Evolutionary conservation across 176 grass and related monocot species (phyloP).

Genomic region (Ampelocalamus luodianensis): DNA sequence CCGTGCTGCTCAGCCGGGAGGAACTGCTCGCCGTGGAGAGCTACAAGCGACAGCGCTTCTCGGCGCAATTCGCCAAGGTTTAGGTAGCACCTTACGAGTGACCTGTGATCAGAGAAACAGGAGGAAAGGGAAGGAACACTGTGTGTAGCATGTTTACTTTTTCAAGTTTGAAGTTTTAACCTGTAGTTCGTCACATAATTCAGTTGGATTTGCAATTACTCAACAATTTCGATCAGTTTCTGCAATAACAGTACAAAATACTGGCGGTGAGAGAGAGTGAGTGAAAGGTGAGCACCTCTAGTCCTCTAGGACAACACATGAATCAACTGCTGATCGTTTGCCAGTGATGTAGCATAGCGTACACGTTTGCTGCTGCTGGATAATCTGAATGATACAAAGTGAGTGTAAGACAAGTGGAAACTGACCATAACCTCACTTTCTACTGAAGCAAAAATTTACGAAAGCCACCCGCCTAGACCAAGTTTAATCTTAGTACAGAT

Average conservation of each 20-base stretch:
- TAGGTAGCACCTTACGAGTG: background rate
- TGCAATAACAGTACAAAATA: background rate
- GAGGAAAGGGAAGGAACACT: background rate
- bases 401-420: background rate
- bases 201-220: background rate
- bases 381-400: background rate
- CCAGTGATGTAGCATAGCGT: background rate
- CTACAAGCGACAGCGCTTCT: slow-evolving; percentile 68
- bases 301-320: background rate
- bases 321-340: background rate
- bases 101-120: background rate
- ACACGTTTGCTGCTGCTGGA: background rate
- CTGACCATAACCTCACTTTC: background rate
- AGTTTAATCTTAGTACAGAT: no score
- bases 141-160: slow-evolving; percentile 4
- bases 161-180: slow-evolving; percentile 4
- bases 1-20: slow-evolving; percentile 67
- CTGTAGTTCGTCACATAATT: slow-evolving; percentile 1
- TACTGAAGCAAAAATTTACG: background rate
- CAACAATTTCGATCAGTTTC: background rate
- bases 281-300: no score
- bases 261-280: background rate
- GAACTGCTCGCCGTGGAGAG: slow-evolving; percentile 57
- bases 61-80: slow-evolving; percentile 49
- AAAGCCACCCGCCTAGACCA: background rate